Evolutionary conservation across 2,329 filamentous ascomycete species (phyloP).

Genomic region (Laburnicola sp.): DNA sequence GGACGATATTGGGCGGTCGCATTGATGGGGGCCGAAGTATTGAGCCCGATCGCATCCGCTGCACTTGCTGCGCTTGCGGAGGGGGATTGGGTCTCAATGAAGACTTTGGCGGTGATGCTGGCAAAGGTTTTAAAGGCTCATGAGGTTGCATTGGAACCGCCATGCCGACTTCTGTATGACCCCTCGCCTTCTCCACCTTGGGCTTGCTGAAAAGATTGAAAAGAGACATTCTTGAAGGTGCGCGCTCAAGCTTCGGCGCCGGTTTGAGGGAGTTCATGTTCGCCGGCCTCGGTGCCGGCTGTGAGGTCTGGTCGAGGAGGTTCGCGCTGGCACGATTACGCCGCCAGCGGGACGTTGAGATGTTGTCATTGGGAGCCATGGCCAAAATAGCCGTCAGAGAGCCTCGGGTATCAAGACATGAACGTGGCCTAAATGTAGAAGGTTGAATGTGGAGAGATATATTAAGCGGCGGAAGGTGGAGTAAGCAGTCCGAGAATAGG

Average conservation of each 20-base stretch:
- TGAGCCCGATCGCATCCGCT: slow-evolving; percentile 37
- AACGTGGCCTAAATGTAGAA: not conserved
- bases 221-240: slow-evolving; percentile 52
- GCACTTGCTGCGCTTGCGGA: slow-evolving; percentile 33
- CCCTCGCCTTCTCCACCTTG: slow-evolving; percentile 53
- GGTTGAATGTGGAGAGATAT: slow-evolving; percentile 3
- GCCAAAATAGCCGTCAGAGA: slow-evolving; percentile 15
- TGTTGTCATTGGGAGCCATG: slow-evolving; percentile 30
- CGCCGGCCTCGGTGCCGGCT: slow-evolving; percentile 13
- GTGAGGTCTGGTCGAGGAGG: slow-evolving; percentile 26
- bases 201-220: slow-evolving; percentile 56
- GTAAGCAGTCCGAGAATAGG: slow-evolving; percentile 7
- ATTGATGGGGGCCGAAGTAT: slow-evolving; percentile 38
- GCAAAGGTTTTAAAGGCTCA: slow-evolving; percentile 27
- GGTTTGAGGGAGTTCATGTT: slow-evolving; percentile 16
- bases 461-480: slow-evolving; percentile 6
- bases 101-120: slow-evolving; percentile 30
- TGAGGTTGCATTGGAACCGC: slow-evolving; percentile 41
- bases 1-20: slow-evolving; percentile 20
- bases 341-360: slow-evolving; percentile 42
- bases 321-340: slow-evolving; percentile 39
- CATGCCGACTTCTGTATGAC: slow-evolving; percentile 50
- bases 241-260: slow-evolving; percentile 35
- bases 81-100: slow-evolving; percentile 36
- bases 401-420: slow-evolving; percentile 6